Percentiles rank a stretch among this genome's conserved stretches.
phyloP scores from a whole-genome alignment of 805 yeast genomes.

The Diddensiella caesifluorescens region DNA sequence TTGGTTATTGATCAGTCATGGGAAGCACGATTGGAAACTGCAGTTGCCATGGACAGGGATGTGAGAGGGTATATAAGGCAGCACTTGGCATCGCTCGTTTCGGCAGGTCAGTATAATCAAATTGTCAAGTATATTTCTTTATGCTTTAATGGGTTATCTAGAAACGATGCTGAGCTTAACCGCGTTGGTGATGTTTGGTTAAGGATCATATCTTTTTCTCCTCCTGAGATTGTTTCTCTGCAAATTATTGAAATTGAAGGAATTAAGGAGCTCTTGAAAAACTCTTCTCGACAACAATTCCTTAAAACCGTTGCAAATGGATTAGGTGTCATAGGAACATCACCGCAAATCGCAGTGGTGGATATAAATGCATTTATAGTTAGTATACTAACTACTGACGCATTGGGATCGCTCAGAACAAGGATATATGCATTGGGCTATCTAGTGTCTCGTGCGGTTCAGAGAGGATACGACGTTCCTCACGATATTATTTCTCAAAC shows the following conservation, averaged over 20 bases:
- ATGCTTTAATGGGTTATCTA: conserved; percentile 34
- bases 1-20: conserved; percentile 69
- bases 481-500: neutral
- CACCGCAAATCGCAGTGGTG: conserved; percentile 1
- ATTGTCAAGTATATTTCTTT: conserved; percentile 29
- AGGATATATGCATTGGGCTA: conserved; percentile 37
- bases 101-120: conserved; percentile 4
- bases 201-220: conserved; percentile 19
- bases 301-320: conserved; percentile 38
- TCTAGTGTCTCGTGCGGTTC: conserved; percentile 39
- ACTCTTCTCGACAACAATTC: neutral
- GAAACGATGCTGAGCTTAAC: conserved; percentile 8
- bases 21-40: conserved; percentile 62
- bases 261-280: neutral
- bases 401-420: conserved; percentile 8
- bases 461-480: conserved; percentile 22
- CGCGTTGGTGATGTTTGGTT: conserved; percentile 17
- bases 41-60: conserved; percentile 53
- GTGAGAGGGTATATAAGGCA: conserved; percentile 37
- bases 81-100: conserved; percentile 18
- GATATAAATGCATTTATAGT: conserved; percentile 6
- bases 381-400: conserved; percentile 4
- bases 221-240: conserved; percentile 14
- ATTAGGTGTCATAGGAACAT: conserved; percentile 35
- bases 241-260: neutral